Conservation (phyloP, 73 alveolate genomes). For the Blepharisma japonicum region DNA sequence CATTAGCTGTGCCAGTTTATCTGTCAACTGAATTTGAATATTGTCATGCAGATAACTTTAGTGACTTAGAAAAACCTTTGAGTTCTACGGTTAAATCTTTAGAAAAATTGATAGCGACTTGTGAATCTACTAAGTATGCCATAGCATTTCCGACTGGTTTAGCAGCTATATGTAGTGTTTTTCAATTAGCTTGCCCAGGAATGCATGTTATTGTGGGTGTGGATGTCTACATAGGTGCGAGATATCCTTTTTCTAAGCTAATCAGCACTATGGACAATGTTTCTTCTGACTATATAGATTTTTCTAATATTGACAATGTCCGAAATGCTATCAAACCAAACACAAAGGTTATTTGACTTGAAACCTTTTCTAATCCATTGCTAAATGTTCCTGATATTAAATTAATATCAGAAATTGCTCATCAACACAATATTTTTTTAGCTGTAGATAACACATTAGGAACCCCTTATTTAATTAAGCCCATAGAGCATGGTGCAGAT, state of each 20-base stretch:
- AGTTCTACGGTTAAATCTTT: slow-evolving; percentile 72
- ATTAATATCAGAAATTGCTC: slow-evolving; percentile 28
- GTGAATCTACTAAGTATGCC: slow-evolving; percentile 73
- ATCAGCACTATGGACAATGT: slow-evolving; percentile 36
- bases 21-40: not conserved
- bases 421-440: not conserved
- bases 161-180: slow-evolving; percentile 60
- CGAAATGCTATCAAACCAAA: slow-evolving; percentile 16
- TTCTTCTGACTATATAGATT: slow-evolving; percentile 46
- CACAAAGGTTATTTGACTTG: slow-evolving; percentile 53
- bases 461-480: slow-evolving; percentile 39
- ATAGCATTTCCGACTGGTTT: slow-evolving; percentile 75
- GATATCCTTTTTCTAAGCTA: slow-evolving; percentile 43
- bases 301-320: slow-evolving; percentile 39
- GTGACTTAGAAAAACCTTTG: not conserved
- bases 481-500: slow-evolving; percentile 59
- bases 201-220: slow-evolving; percentile 60
- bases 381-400: slow-evolving; percentile 39
- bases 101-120: slow-evolving; percentile 74
- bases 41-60: not conserved
- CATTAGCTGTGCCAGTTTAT: not conserved
- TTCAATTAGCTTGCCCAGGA: slow-evolving; percentile 36
- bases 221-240: slow-evolving; percentile 79
- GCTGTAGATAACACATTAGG: slow-evolving; percentile 57
- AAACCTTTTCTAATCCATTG: slow-evolving; percentile 62